Base-by-base conservation (phyloP, 768 basidiomycete species). In the Kwoniella shandongensis region DNA sequence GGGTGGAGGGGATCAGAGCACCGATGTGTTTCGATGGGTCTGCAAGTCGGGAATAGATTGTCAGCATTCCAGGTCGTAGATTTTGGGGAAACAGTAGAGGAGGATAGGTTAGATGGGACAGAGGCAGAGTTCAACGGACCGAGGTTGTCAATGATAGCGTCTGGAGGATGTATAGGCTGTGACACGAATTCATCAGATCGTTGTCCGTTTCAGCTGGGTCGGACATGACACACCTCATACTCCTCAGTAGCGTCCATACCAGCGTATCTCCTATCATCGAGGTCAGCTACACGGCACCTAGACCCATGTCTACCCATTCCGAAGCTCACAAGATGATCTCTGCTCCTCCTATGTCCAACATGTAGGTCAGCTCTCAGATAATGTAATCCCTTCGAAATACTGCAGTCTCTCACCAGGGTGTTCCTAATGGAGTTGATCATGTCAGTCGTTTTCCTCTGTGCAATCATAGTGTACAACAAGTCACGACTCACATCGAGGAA, bases 161-260 rank as follows among this genome's bases (percentile, higher is more conserved):
- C 86, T 23, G 86, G 84, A 2, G 92, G 86, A 76, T 97, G 93
- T 40, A 96, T 89, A 4, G 88, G 87, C 59, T 87, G 82, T 70
- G 35, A 39, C 30, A 32, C 35, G 10, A 40, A 13, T 32, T 13
- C 6, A 32, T 32, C 6, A 32, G 13, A n/a, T n/a, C n/a, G n/a
- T n/a, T n/a, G n/a, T n/a, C 32, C 6, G 32, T 6, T 17, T 4
- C 1, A 15, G 18, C 1, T 50, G 36, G 23, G 41, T 17, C n/a
- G 27, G 35, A 41, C 3, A 35, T 25, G n/a, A 53, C 62, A 39
- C 22, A 71, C 72, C 54, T 69, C 65, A 50, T 70, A 69, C 54
- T 74, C 66, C 66, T 79, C 57, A 85, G 87, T 94, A 29, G 89
- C 90, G 73, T 92, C 92, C 59, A 81, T 82, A 8, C 93, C 93